Conservation (phyloP, 805 yeast species). For the Pichia paraexigua region DNA sequence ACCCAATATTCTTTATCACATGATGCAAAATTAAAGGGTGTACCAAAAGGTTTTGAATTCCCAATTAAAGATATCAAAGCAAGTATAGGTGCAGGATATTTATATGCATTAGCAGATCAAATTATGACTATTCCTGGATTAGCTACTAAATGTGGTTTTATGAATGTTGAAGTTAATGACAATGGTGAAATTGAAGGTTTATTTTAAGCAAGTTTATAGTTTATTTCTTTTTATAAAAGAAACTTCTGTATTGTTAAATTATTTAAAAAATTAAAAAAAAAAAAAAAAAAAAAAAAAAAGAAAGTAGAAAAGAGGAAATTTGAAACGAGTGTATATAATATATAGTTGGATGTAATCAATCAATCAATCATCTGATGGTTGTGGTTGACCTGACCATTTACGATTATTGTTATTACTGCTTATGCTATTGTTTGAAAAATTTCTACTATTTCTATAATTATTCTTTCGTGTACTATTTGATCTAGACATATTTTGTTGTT, state of each 20-base stretch:
- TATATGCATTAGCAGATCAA: slow-evolving; percentile 94
- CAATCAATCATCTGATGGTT: background rate
- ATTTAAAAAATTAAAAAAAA: background rate
- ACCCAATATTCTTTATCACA: slow-evolving; percentile 95
- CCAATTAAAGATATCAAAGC: slow-evolving; percentile 94
- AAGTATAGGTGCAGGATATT: slow-evolving; percentile 93
- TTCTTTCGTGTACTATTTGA: slow-evolving; percentile 3
- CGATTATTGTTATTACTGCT: background rate
- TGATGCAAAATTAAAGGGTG: slow-evolving; percentile 89
- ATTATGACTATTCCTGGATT: slow-evolving; percentile 96
- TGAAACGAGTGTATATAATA: background rate
- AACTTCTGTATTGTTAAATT: too few species aligned
- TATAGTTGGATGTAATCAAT: too few species aligned
- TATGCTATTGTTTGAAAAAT: background rate
- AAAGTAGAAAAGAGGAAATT: background rate
- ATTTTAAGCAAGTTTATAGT: slow-evolving; percentile 37
- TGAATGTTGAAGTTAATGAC: slow-evolving; percentile 91
- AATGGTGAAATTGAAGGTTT: slow-evolving; percentile 90
- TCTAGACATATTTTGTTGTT: background rate
- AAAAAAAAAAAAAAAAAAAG: background rate
- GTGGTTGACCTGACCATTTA: background rate
- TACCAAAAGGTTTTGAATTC: slow-evolving; percentile 86
- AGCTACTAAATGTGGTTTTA: slow-evolving; percentile 92
- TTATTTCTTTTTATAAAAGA: too few species aligned
- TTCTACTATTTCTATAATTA: slow-evolving; percentile 3